Evolutionary conservation across 1,284 basidiomycete species (phyloP).

Genomic region (Trichosporon coremiiforme): DNA sequence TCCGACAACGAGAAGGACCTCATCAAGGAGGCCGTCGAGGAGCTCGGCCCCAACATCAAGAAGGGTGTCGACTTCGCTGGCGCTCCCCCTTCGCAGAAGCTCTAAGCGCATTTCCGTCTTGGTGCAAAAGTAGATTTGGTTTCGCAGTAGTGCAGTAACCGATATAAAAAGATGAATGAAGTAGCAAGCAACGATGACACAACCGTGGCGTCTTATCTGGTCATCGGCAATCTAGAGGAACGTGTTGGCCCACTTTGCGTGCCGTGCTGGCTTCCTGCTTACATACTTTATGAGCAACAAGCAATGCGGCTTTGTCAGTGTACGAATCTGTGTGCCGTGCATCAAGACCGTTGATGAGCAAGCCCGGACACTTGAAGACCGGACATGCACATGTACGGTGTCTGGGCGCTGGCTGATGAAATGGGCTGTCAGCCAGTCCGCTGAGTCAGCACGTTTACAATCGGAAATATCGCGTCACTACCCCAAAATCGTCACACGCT

Average conservation of each 20-base stretch:
- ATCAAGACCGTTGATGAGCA: not conserved
- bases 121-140: conserved; percentile 18
- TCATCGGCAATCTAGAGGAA: not conserved
- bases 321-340: not conserved
- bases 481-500: conserved; percentile 18
- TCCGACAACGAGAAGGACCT: conserved; percentile 59
- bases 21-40: conserved; percentile 59
- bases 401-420: not conserved
- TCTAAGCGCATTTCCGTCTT: conserved; percentile 36
- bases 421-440: not conserved
- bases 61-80: conserved; percentile 57
- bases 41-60: conserved; percentile 61
- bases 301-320: not conserved
- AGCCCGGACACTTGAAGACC: not conserved
- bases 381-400: not conserved
- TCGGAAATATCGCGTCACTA: conserved; percentile 19
- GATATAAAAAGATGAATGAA: conserved; percentile 12
- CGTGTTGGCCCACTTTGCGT: not conserved
- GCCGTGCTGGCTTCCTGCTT: not conserved
- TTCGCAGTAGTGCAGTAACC: conserved; percentile 12
- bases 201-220: not conserved
- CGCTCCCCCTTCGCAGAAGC: conserved; percentile 50
- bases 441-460: conserved; percentile 17
- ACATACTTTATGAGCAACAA: not conserved
- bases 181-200: not conserved